phyloP scores from a whole-genome alignment of 768 basidiomycete species.

The Collybia sordida region DNA sequence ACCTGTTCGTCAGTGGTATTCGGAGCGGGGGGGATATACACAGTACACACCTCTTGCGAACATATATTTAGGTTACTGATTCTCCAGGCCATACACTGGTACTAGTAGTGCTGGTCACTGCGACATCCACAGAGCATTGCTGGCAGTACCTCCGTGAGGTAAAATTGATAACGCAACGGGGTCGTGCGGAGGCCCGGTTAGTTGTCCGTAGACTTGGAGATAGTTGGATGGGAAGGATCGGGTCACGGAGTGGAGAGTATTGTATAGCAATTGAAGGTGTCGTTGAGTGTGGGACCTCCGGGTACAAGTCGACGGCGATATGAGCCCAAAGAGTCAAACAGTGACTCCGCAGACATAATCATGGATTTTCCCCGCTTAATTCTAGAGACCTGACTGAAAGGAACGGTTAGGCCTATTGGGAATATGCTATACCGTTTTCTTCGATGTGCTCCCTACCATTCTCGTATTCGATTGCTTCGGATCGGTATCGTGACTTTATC shows the following conservation, averaged over 20 bases:
- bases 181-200: too few relatives aligned
- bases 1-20: too few relatives aligned
- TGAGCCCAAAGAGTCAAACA: neutral
- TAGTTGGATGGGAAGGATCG: neutral
- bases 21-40: too few relatives aligned
- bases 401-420: slow-evolving; percentile 3
- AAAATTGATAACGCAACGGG: too few relatives aligned
- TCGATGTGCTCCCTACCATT: slow-evolving; percentile 9
- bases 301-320: neutral
- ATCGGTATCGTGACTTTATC: neutral
- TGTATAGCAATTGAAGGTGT: neutral
- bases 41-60: too few relatives aligned
- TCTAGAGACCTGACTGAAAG: slow-evolving; percentile 2
- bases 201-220: neutral
- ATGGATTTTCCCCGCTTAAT: slow-evolving; percentile 14
- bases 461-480: slow-evolving; percentile 3
- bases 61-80: too few relatives aligned
- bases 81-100: too few relatives aligned
- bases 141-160: too few relatives aligned
- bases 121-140: too few relatives aligned
- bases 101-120: too few relatives aligned
- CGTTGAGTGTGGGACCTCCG: neutral
- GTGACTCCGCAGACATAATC: slow-evolving; percentile 2
- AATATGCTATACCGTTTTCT: slow-evolving; percentile 11
- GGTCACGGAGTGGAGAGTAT: neutral